phyloP scores from a whole-genome alignment of 2,329 filamentous ascomycete genomes.

The Scopulariopsis brevicaulis region DNA sequence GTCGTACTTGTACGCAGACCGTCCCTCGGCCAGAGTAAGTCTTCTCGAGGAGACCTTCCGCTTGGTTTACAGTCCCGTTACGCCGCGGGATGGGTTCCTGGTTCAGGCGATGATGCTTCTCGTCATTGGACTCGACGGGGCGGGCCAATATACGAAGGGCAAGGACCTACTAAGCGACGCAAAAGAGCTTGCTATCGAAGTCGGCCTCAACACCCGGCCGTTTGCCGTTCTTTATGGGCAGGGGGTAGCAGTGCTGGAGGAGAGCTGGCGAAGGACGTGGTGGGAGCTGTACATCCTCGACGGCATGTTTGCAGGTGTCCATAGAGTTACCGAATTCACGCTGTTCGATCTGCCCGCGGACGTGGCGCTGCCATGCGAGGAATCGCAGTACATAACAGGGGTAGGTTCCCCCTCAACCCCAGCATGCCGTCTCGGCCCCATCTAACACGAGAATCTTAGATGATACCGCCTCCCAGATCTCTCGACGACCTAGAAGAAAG shows the following conservation, averaged over 20 bases:
- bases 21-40: slow-evolving; percentile 26
- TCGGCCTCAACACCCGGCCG: slow-evolving; percentile 61
- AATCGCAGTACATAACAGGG: slow-evolving; percentile 54
- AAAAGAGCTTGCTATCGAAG: slow-evolving; percentile 60
- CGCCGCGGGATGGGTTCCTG: slow-evolving; percentile 45
- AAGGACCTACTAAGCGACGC: slow-evolving; percentile 55
- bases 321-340: slow-evolving; percentile 58
- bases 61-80: slow-evolving; percentile 32
- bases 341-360: slow-evolving; percentile 56
- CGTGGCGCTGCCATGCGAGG: slow-evolving; percentile 71
- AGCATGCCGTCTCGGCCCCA: not conserved
- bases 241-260: slow-evolving; percentile 58
- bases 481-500: slow-evolving; percentile 66
- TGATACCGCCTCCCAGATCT: slow-evolving; percentile 46
- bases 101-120: slow-evolving; percentile 72
- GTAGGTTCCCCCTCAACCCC: slow-evolving; percentile 24
- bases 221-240: slow-evolving; percentile 55
- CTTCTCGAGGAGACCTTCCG: slow-evolving; percentile 49
- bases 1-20: slow-evolving; percentile 43
- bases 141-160: slow-evolving; percentile 58
- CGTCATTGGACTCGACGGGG: slow-evolving; percentile 67
- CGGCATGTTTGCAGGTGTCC: slow-evolving; percentile 73
- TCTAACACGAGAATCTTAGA: slow-evolving; percentile 21
- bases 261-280: slow-evolving; percentile 83
- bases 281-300: slow-evolving; percentile 78